phyloP scores from a whole-genome alignment of 768 basidiomycete species.

The Leccinum subgranulosum region DNA sequence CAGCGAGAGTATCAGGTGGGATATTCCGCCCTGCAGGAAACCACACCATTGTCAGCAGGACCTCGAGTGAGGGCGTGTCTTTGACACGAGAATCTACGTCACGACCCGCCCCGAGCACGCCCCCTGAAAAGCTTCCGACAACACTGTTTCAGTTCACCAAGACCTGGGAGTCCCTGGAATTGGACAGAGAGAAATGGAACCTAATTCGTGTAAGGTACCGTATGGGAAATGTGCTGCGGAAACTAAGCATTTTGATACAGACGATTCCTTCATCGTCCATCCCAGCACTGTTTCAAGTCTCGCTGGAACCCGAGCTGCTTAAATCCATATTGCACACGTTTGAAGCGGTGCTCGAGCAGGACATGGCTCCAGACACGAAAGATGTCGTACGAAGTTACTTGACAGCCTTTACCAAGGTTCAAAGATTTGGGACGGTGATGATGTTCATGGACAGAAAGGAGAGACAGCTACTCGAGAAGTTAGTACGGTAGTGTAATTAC shows the following conservation, averaged over 20 bases:
- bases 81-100: constrained; percentile 1
- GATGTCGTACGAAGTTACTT: constrained; percentile 45
- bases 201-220: constrained; percentile 51
- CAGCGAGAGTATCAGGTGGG: constrained; percentile 59
- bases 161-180: constrained; percentile 48
- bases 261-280: constrained; percentile 52
- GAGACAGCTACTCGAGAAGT: constrained; percentile 39
- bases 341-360: constrained; percentile 26
- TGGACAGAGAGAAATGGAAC: constrained; percentile 49
- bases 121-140: constrained; percentile 28
- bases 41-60: constrained; percentile 50
- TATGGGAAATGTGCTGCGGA: not conserved
- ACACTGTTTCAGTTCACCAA: constrained; percentile 64
- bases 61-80: constrained; percentile 15
- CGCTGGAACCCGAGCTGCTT: constrained; percentile 65
- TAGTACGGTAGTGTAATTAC: not conserved
- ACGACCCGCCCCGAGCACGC: not conserved
- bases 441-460: constrained; percentile 61
- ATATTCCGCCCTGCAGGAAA: constrained; percentile 68
- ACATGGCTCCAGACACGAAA: constrained; percentile 9
- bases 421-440: constrained; percentile 61
- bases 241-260: constrained; percentile 32
- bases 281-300: constrained; percentile 63
- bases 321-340: constrained; percentile 56
- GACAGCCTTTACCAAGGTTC: constrained; percentile 48